Conservation (phyloP, 2,329 filamentous ascomycete genomes). For the Tolypocladium amazonense region DNA sequence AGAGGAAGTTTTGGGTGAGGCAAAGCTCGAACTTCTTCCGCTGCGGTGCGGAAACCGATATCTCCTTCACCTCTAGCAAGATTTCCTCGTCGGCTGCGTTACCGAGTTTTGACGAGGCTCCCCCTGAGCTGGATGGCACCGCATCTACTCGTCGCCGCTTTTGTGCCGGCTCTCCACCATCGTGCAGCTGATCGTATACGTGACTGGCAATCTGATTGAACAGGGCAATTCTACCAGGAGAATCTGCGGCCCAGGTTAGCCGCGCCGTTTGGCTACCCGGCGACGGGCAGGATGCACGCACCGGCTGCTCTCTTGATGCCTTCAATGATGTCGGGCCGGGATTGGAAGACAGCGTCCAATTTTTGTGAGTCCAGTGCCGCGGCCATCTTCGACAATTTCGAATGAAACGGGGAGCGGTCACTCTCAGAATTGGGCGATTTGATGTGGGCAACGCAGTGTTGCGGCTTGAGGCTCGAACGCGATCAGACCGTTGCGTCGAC, state of each 20-base stretch:
- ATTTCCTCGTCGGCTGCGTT: constrained; percentile 39
- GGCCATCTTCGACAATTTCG: constrained; percentile 22
- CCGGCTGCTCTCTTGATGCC: constrained; percentile 43
- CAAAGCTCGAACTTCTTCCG: constrained; percentile 59
- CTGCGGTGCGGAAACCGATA: constrained; percentile 56
- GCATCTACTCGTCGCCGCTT: constrained; percentile 44
- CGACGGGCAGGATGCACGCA: constrained; percentile 16
- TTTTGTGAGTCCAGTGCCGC: constrained; percentile 36
- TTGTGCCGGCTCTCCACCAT: constrained; percentile 32
- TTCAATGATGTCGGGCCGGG: constrained; percentile 44
- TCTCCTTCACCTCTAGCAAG: constrained; percentile 51
- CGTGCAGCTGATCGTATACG: constrained; percentile 33
- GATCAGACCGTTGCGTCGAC: background rate
- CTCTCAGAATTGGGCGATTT: background rate
- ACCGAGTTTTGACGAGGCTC: background rate
- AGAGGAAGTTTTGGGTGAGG: constrained; percentile 49
- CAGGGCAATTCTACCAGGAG: constrained; percentile 35
- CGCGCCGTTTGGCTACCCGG: background rate
- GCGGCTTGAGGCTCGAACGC: background rate
- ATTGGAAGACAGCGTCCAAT: constrained; percentile 40
- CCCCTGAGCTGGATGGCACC: constrained; percentile 14
- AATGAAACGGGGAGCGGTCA: background rate
- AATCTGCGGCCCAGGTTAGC: constrained; percentile 27
- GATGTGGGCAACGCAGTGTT: background rate
- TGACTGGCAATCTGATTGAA: constrained; percentile 47